Evolutionary conservation across 2,329 filamentous ascomycete genomes (phyloP).

Genomic region (Aspergillus proliferans): DNA sequence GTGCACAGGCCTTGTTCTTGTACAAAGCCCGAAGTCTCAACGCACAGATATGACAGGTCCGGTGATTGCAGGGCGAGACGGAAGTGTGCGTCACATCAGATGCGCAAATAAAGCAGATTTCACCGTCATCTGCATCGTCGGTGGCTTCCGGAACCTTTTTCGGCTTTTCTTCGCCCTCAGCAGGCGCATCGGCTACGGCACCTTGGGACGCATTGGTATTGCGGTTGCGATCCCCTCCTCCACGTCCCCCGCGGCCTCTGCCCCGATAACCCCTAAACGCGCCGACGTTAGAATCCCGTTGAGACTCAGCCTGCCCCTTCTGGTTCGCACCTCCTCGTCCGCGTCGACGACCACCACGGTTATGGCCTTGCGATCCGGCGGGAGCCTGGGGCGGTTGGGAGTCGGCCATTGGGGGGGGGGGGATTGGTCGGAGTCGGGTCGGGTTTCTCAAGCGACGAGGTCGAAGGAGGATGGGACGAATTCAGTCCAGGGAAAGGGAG

Average conservation of each 20-base stretch:
- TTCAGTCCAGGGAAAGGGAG: slow-evolving; percentile 3
- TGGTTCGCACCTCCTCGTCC: slow-evolving; percentile 33
- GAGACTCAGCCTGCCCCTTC: not conserved
- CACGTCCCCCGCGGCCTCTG: slow-evolving; percentile 28
- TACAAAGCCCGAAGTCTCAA: slow-evolving; percentile 87
- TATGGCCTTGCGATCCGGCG: slow-evolving; percentile 32
- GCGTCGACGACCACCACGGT: slow-evolving; percentile 37
- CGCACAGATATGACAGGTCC: slow-evolving; percentile 93
- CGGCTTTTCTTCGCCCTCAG: slow-evolving; percentile 23
- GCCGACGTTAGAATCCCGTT: too few species aligned
- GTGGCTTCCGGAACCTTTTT: slow-evolving; percentile 25
- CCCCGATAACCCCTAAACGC: slow-evolving; percentile 6
- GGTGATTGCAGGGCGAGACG: slow-evolving; percentile 89
- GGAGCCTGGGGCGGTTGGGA: slow-evolving; percentile 17
- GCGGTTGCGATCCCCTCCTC: slow-evolving; percentile 24
- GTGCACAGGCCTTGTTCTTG: slow-evolving; percentile 93
- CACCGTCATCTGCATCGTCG: slow-evolving; percentile 57
- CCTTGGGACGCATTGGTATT: slow-evolving; percentile 11
- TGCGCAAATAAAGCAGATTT: slow-evolving; percentile 97
- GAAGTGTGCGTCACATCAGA: slow-evolving; percentile 82
- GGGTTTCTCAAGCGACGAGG: slow-evolving; percentile 3
- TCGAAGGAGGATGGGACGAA: slow-evolving; percentile 5
- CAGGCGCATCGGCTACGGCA: slow-evolving; percentile 23
- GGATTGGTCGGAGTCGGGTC: slow-evolving; percentile 1
- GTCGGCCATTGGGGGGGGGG: slow-evolving; percentile 23